Conservation (phyloP, 805 yeast species). For the Cyberlindnera euphorbiae region DNA sequence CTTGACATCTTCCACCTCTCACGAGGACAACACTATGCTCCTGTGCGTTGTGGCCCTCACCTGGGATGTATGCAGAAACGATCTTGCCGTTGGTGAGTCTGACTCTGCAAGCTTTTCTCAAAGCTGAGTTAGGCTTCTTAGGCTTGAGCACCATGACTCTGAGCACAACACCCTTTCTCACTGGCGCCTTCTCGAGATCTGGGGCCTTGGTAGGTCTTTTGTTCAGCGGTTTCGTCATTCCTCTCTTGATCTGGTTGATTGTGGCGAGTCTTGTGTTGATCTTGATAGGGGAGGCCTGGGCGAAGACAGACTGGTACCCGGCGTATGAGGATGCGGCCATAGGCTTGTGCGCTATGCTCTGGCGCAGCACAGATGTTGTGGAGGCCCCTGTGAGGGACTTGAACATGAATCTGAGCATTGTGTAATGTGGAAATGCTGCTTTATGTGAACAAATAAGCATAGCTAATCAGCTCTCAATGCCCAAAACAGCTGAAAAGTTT, state of each 20-base stretch:
- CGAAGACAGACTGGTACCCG: slow-evolving; percentile 12
- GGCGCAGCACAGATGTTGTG: slow-evolving; percentile 16
- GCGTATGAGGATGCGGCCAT: slow-evolving; percentile 2
- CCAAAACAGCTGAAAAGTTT: slow-evolving; percentile 2
- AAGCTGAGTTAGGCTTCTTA: slow-evolving; percentile 97
- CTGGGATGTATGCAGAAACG: slow-evolving; percentile 91
- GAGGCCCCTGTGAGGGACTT: slow-evolving; percentile 19
- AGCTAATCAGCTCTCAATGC: no score
- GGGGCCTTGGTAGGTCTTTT: slow-evolving; percentile 60
- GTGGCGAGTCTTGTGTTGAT: slow-evolving; percentile 45
- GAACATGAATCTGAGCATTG: slow-evolving; percentile 23
- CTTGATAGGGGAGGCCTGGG: slow-evolving; percentile 15
- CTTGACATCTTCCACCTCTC: slow-evolving; percentile 98
- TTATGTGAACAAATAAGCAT: not conserved
- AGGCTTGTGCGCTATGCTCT: slow-evolving; percentile 6
- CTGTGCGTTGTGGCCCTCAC: slow-evolving; percentile 97
- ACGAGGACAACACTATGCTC: slow-evolving; percentile 95
- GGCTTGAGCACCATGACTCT: slow-evolving; percentile 95
- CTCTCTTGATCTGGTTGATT: slow-evolving; percentile 70
- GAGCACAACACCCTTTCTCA: slow-evolving; percentile 87
- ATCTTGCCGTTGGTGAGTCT: slow-evolving; percentile 85
- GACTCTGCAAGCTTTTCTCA: slow-evolving; percentile 94
- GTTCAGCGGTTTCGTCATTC: slow-evolving; percentile 50
- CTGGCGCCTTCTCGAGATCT: slow-evolving; percentile 77
- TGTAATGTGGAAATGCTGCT: not conserved